Percentiles rank a stretch among this genome's conserved stretches.
Conservation (phyloP, 257 asterid species). For the Phtheirospermum japonicum region DNA sequence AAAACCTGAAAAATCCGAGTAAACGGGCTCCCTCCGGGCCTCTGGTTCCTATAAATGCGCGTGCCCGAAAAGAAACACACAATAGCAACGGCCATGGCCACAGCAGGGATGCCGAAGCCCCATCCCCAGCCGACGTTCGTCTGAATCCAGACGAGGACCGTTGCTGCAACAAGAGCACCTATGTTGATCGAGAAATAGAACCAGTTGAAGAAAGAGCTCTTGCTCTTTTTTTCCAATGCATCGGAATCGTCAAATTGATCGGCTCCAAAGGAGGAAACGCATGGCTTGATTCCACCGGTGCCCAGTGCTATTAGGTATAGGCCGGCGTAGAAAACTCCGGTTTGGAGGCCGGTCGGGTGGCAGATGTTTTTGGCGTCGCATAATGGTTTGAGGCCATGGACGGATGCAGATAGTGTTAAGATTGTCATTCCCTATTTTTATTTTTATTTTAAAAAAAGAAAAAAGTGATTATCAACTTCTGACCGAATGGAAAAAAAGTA, state of each 20-base stretch:
- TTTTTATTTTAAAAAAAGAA: too few species aligned
- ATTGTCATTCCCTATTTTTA: slow-evolving; percentile 73
- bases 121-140: slow-evolving; percentile 69
- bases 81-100: slow-evolving; percentile 62
- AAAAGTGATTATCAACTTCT: too few species aligned
- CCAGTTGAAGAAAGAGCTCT: slow-evolving; percentile 68
- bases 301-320: slow-evolving; percentile 66
- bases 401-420: slow-evolving; percentile 53
- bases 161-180: slow-evolving; percentile 62
- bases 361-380: slow-evolving; percentile 38
- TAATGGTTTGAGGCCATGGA: slow-evolving; percentile 49
- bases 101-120: slow-evolving; percentile 79
- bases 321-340: slow-evolving; percentile 45
- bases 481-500: too few species aligned
- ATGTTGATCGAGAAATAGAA: slow-evolving; percentile 65
- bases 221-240: slow-evolving; percentile 42
- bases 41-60: slow-evolving; percentile 45
- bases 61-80: slow-evolving; percentile 63
- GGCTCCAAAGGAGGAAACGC: slow-evolving; percentile 65
- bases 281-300: slow-evolving; percentile 65
- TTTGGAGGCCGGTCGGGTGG: slow-evolving; percentile 46
- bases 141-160: slow-evolving; percentile 58
- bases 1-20: slow-evolving; percentile 57
- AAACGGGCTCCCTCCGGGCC: slow-evolving; percentile 71
- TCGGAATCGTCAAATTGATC: slow-evolving; percentile 68